Base-by-base conservation (phyloP, 805 yeast genomes). In the Kodamaea sagamina region DNA sequence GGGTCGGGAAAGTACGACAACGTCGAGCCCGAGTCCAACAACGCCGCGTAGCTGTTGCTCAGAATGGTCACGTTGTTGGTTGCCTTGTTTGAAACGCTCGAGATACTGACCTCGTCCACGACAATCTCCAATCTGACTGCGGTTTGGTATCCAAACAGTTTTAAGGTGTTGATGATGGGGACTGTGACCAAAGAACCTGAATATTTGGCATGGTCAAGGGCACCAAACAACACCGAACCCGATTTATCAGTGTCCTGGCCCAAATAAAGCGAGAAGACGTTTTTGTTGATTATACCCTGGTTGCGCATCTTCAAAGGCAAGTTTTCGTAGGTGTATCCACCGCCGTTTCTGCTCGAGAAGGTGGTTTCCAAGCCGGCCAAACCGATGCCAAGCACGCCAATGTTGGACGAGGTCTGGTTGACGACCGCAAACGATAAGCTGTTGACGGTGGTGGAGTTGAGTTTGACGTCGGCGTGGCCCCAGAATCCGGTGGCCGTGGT, bases 321-420 rank as follows among this genome's bases (percentile, higher is more conserved):
- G 53, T 71, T 71, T 51, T 65, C 67, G 51, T 71, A 71, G 32
- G 47, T 49, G 54, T 67, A 64, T 28, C 47, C 40, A 16, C 35
- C 41, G 2, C 49, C 48, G 11, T 46, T 19, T 16, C 44, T 11
- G 19, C 41, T 35, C 13, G 54, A 39, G 51, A 56, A 61, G 1
- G 92, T 84, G 3, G 78, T 70, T 61, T 89, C 96, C 42, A 86
- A 71, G 10, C 81, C 85, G 4, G 78, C 65, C 39, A 85, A 69
- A 8, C 93, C 92, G 48, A 86, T 78, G 19, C 90, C 89, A 32
- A 86, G 62, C 18, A 87, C 92, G 43, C 95, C 92, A 15, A 46
- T 31, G 24, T 46, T 36, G 17, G 51, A 46, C 5, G 52, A 37
- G 32, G 55, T 52, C 7, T 62, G 60, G 55, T 79, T 79, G 2